A percentile compares a stretch with the other conserved stretches of the same genome.
These are phyloP conservation scores for Tephrocybe rancida DNA, from an alignment of 768 basidiomycete species.

Conservation along the genomic window DNA sequence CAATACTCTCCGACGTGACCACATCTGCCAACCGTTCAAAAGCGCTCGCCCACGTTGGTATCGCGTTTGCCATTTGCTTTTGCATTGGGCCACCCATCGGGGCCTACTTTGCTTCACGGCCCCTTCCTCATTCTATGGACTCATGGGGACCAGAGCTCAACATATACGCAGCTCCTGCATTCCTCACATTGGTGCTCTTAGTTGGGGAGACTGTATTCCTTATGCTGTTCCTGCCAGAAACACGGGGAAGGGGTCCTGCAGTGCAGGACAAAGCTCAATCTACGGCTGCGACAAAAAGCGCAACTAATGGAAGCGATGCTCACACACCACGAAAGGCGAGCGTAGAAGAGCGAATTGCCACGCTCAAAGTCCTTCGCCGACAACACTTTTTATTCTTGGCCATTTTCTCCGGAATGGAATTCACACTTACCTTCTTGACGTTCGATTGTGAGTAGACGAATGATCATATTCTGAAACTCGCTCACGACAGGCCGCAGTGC, in stretches of 20 bases:
- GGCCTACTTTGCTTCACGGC: slow-evolving; percentile 92
- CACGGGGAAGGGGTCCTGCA: slow-evolving; percentile 51
- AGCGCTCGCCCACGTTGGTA: slow-evolving; percentile 89
- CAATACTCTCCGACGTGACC: slow-evolving; percentile 92
- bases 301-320: slow-evolving; percentile 22
- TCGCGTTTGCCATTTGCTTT: slow-evolving; percentile 96
- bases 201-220: slow-evolving; percentile 82
- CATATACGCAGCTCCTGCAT: slow-evolving; percentile 89
- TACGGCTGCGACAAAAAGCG: slow-evolving; percentile 19
- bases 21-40: slow-evolving; percentile 78
- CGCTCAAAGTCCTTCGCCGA: slow-evolving; percentile 61
- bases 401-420: slow-evolving; percentile 94
- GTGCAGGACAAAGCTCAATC: slow-evolving; percentile 20
- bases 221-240: slow-evolving; percentile 79
- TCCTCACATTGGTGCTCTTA: slow-evolving; percentile 79
- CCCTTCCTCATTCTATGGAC: slow-evolving; percentile 61
- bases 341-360: slow-evolving; percentile 51
- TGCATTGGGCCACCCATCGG: slow-evolving; percentile 92
- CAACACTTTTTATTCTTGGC: slow-evolving; percentile 87
- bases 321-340: slow-evolving; percentile 31
- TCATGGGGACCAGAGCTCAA: slow-evolving; percentile 72
- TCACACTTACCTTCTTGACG: slow-evolving; percentile 94
- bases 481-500: slow-evolving; percentile 47
- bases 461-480: not conserved
- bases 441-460: slow-evolving; percentile 69